These are phyloP conservation scores for Rauvolfia tetraphylla DNA, from an alignment of 257 asterid genomes.

Conservation along the genomic window DNA sequence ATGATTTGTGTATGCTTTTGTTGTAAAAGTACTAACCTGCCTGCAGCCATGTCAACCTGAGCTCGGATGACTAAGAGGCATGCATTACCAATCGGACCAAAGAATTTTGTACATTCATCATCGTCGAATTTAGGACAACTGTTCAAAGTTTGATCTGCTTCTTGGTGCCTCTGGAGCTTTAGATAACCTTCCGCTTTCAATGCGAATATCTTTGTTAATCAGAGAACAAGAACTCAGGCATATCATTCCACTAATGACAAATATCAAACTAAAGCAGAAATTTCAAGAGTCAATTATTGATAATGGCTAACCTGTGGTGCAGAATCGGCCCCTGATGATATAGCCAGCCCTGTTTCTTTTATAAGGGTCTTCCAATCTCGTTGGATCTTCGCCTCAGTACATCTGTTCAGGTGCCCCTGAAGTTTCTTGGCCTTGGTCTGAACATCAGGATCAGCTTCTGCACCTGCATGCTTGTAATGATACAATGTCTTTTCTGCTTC, in stretches of 20 bases:
- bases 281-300: not conserved
- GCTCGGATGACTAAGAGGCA: slow-evolving; percentile 47
- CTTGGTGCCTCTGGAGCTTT: slow-evolving; percentile 65
- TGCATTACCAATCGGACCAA: slow-evolving; percentile 65
- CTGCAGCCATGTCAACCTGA: slow-evolving; percentile 63
- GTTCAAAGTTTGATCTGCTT: slow-evolving; percentile 57
- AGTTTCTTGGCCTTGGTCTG: slow-evolving; percentile 47
- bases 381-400: slow-evolving; percentile 60
- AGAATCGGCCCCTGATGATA: slow-evolving; percentile 77
- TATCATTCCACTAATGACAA: not conserved
- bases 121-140: slow-evolving; percentile 54
- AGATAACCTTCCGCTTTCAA: slow-evolving; percentile 70
- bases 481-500: slow-evolving; percentile 65
- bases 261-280: not conserved
- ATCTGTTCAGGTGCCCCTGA: slow-evolving; percentile 45
- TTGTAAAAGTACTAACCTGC: slow-evolving; percentile 42
- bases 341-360: slow-evolving; percentile 51
- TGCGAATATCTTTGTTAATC: slow-evolving; percentile 51
- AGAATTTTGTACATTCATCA: slow-evolving; percentile 59
- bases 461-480: slow-evolving; percentile 69
- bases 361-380: slow-evolving; percentile 58
- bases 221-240: slow-evolving; percentile 4
- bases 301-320: slow-evolving; percentile 58
- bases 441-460: slow-evolving; percentile 76
- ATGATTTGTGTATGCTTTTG: not conserved